A percentile compares a stretch with the other conserved stretches of the same genome.
These are phyloP conservation scores for Cyberlindnera mississippiensis DNA, from an alignment of 805 yeast genomes.

Conservation along the genomic window DNA sequence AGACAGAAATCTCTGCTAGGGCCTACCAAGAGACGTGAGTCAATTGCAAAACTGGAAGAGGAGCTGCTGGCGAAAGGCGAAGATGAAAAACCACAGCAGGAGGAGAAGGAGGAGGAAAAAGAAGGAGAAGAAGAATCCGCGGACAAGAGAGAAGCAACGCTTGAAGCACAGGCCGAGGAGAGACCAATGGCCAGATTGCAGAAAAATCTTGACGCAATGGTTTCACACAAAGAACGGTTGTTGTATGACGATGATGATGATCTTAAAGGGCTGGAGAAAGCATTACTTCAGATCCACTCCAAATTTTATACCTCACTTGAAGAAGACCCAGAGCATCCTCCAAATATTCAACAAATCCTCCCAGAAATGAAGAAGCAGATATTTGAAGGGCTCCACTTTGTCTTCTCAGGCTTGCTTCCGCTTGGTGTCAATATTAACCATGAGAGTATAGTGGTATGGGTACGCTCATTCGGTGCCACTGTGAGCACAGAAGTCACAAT, in stretches of 20 bases:
- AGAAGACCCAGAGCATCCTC: conserved; percentile 39
- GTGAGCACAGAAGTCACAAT: conserved; percentile 69
- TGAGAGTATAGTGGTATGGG: conserved; percentile 92
- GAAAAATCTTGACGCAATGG: conserved; percentile 51
- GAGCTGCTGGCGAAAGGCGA: conserved; percentile 25
- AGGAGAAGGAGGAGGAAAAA: conserved; percentile 31
- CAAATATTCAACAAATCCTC: conserved; percentile 67
- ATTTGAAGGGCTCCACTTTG: conserved; percentile 61
- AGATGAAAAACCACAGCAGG: conserved; percentile 15
- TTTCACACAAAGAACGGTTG: conserved; percentile 34
- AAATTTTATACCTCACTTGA: conserved; percentile 57
- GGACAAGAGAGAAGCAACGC: conserved; percentile 58
- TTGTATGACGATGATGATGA: conserved; percentile 81
- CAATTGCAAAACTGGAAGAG: conserved; percentile 55
- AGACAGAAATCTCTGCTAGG: conserved; percentile 59
- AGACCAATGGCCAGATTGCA: conserved; percentile 84
- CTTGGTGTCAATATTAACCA: conserved; percentile 65
- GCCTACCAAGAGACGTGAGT: conserved; percentile 58
- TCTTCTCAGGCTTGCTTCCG: conserved; percentile 89
- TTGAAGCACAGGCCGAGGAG: conserved; percentile 77
- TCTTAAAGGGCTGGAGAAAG: conserved; percentile 55
- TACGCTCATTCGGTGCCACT: conserved; percentile 83
- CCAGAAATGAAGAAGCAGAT: conserved; percentile 70
- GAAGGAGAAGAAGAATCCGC: conserved; percentile 31
- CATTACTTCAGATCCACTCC: conserved; percentile 59